Percentiles rank a stretch among this genome's conserved stretches.
Evolutionary conservation across 768 basidiomycete species (phyloP).

Genomic region (Pleurotus tuoliensis): DNA sequence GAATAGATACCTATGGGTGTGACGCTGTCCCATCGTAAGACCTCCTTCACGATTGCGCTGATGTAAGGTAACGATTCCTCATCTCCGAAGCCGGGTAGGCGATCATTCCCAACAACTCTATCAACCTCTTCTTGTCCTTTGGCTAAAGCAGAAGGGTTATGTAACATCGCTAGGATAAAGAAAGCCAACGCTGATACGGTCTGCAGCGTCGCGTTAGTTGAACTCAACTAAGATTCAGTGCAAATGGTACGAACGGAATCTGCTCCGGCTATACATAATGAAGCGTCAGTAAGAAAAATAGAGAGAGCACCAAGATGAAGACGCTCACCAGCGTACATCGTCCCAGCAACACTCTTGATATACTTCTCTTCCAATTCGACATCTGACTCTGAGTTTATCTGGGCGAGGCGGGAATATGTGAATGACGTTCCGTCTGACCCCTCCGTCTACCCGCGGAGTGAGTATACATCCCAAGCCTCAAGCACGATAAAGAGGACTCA

Average conservation of each 20-base stretch:
- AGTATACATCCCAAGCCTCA: background rate
- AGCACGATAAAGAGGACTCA: slow-evolving; percentile 10
- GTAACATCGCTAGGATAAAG: slow-evolving; percentile 26
- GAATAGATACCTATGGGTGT: slow-evolving; percentile 18
- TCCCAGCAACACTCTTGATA: slow-evolving; percentile 19
- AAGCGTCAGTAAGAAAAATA: background rate
- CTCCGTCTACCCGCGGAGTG: slow-evolving; percentile 15
- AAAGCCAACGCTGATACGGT: slow-evolving; percentile 18
- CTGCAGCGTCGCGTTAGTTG: slow-evolving; percentile 9
- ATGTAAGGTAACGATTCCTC: slow-evolving; percentile 25
- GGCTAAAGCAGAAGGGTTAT: slow-evolving; percentile 21
- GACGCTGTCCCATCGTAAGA: slow-evolving; percentile 24
- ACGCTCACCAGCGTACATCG: slow-evolving; percentile 21
- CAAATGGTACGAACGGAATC: slow-evolving; percentile 22
- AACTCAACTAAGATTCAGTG: background rate
- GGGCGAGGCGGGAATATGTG: slow-evolving; percentile 14
- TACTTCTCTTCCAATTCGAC: slow-evolving; percentile 15
- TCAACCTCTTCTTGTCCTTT: slow-evolving; percentile 30
- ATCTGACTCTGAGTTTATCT: slow-evolving; percentile 13
- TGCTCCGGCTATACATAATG: slow-evolving; percentile 17
- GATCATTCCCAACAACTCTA: slow-evolving; percentile 19
- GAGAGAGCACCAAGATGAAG: background rate
- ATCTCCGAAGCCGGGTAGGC: slow-evolving; percentile 28
- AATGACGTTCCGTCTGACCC: slow-evolving; percentile 17
- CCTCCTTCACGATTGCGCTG: slow-evolving; percentile 28